Evolutionary conservation across 2,329 filamentous ascomycete species (phyloP), one percentile per base, ranked within the genome.

Genomic region (Graphilbum sp.): DNA sequence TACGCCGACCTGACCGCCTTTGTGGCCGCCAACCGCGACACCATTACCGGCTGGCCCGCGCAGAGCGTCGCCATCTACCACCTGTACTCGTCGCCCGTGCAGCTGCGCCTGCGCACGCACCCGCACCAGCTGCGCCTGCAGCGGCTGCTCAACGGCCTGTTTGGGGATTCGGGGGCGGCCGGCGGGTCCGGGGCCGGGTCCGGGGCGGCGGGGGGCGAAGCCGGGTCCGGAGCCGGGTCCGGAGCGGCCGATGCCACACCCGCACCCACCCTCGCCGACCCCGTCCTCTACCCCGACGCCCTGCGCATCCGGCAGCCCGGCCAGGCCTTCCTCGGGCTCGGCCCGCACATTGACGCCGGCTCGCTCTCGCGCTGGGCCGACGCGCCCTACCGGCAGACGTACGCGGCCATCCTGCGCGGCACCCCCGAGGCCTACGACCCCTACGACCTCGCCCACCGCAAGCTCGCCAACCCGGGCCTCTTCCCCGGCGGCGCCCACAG

Each of bases 281-380:
- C 59, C 1, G 42, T 63, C 27, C 49, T 54, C 2, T 63, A 61
- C 42, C 48, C 51, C n/a, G 59, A 64, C 37, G 57, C 48, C 5
- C 44, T 58, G 3, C 56, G 61, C 13, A 54, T 57, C 39, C 52
- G 60, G 10, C 51, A 56, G 4, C 56, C 58, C 5, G 50, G 53
- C 17, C 51, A 57, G 23, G 44, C 47, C 1, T 63, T 63, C 41
- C 51, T 53, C 9, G 58, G 60, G 7, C 50, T 63, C 1, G 59
- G 61, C 2, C 60, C 60, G 19, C 60, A 63, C 39, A 60, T 63
- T 32, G 60, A 63, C 43, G 60, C 58, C 1, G 59, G 60, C 17
- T 59, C 55, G 41, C 49, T 64, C 21, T 56, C 51, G 38, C 58
- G 61, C 13, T 63, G 60, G 60, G 58, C 55, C 4, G 57, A 62